These are phyloP conservation scores for Diplodia mutila DNA, from an alignment of 2,329 filamentous ascomycete species.

Conservation along the genomic window DNA sequence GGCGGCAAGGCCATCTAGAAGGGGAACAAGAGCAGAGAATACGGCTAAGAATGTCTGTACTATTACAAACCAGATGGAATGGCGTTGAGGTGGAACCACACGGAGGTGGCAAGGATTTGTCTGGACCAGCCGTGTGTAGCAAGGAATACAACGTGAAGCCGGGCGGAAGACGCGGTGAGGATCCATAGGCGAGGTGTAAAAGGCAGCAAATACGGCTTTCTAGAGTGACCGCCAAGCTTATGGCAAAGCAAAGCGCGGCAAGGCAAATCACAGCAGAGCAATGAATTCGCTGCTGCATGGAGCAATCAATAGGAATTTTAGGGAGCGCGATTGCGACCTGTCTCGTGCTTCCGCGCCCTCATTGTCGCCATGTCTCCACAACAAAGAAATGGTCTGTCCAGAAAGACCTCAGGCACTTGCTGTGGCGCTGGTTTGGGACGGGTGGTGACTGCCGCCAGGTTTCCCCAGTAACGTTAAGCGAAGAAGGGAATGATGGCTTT, in stretches of 20 bases:
- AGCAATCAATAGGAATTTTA: too few relatives aligned
- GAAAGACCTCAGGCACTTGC: too few relatives aligned
- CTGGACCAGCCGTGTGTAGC: background rate
- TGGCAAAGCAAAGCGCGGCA: too few relatives aligned
- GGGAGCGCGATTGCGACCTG: too few relatives aligned
- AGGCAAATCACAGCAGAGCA: too few relatives aligned
- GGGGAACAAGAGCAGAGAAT: too few relatives aligned
- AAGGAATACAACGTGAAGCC: background rate
- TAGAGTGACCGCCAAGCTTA: too few relatives aligned
- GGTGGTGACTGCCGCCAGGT: slow-evolving; percentile 11
- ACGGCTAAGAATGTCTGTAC: background rate
- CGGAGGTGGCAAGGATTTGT: background rate
- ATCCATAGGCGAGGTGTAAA: too few relatives aligned
- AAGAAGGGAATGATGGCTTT: slow-evolving; percentile 24
- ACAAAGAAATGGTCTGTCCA: background rate
- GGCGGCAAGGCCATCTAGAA: slow-evolving; percentile 7
- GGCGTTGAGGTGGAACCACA: background rate
- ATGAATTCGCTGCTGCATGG: too few relatives aligned
- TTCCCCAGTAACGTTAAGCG: slow-evolving; percentile 24
- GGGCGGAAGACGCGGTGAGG: background rate
- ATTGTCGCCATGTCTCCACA: background rate
- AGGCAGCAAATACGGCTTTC: too few relatives aligned
- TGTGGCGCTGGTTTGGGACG: background rate
- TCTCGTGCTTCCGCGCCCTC: too few relatives aligned
- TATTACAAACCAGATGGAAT: background rate